Evolutionary conservation across 2,329 filamentous ascomycete genomes (phyloP).

Genomic region (Alternaria brassicicola): DNA sequence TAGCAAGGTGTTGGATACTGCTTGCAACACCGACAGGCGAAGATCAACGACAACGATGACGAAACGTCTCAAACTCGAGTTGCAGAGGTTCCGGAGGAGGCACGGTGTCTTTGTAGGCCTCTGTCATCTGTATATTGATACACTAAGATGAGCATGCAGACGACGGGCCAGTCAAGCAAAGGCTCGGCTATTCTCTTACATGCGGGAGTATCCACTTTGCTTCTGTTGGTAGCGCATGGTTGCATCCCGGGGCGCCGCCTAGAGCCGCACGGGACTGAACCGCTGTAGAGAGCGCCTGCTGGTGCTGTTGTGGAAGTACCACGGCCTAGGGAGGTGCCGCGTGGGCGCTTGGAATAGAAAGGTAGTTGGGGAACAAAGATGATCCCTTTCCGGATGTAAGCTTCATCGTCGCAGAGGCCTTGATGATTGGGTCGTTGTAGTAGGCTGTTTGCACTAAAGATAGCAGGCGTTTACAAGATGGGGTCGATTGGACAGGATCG

Average conservation of each 20-base stretch:
- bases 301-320: conserved; percentile 30
- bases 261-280: conserved; percentile 31
- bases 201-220: conserved; percentile 19
- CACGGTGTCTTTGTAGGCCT: conserved; percentile 45
- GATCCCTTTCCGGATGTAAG: conserved; percentile 28
- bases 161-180: conserved; percentile 33
- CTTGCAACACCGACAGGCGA: conserved; percentile 15
- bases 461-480: conserved; percentile 28
- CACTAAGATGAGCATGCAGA: conserved; percentile 33
- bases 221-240: conserved; percentile 27
- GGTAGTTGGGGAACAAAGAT: conserved; percentile 28
- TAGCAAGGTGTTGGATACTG: conserved; percentile 10
- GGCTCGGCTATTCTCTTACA: conserved; percentile 39
- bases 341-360: conserved; percentile 37
- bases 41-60: conserved; percentile 23
- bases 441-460: conserved; percentile 26
- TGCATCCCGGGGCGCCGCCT: conserved; percentile 27
- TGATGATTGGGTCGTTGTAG: conserved; percentile 30
- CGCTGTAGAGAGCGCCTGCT: conserved; percentile 38
- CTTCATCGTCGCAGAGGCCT: conserved; percentile 1
- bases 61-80: conserved; percentile 30
- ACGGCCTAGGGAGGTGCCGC: conserved; percentile 26
- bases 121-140: conserved; percentile 23
- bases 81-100: conserved; percentile 26
- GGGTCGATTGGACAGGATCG: conserved; percentile 25